Base-by-base conservation (phyloP, 1,284 basidiomycete species). In the Moniliophthora roreri region DNA sequence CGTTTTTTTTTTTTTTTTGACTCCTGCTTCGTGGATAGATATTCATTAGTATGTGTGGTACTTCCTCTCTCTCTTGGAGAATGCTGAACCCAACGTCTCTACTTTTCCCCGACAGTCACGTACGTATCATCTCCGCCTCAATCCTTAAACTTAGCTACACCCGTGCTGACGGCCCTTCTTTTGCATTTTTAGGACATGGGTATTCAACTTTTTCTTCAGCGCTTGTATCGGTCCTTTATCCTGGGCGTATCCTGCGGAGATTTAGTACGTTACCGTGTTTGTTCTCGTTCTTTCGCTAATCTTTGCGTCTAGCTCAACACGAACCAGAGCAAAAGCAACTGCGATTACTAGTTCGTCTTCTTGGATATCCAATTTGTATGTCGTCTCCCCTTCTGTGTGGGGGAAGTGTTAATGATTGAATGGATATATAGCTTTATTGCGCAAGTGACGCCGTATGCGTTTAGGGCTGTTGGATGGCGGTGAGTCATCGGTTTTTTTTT, bases 321-420 rank as follows among this genome's bases (percentile, higher is more conserved):
- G 77, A n/a, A 82, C 80, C 8, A 72, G 84, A 15, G 82, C 82
- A 11, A 84, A 84, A 62, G 81, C 78, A 1, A 82, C 80, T 0
- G 80, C 81, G 1, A 70, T 85, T 28, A 82, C 82, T 0, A 79
- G 75, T 39, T 78, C 78, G 2, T 72, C 74, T 0, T 77, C 75
- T 2, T 81, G 78, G 78, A 70, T 80, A 11, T 78, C 75, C 2
- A 80, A 79, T 60, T 78, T 75, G 73, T 72, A 35, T 35, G 70
- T 68, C 48, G 28, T 36, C 9, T n/a, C 49, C 41, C 35, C 11
- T 34, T 6, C 15, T 23, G 26, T 15, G 32, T 56, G 21, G 21
- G 21, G 18, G 42, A 16, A 15, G 20, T 8, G 40, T 16, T 56
- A 41, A 45, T 36, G 20, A 23, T 18, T 18, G 37, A 24, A n/a